Base-by-base conservation (phyloP, 495 filamentous ascomycete genomes). In the Hypoxylon cercidicola region DNA sequence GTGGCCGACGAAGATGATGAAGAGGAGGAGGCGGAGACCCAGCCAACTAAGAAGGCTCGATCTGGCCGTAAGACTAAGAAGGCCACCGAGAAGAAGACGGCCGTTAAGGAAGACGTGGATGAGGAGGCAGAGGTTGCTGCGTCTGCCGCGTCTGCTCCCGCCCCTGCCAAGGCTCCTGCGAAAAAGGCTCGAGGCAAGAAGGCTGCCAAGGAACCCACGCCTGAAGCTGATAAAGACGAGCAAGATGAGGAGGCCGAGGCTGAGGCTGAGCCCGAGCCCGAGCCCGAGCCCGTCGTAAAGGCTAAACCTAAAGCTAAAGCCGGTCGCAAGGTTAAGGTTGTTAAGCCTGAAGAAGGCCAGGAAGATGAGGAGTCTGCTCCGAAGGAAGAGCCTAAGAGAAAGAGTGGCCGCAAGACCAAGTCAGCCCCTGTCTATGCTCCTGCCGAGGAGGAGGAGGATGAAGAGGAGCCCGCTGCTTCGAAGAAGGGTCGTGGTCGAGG, bases 91-190 rank as follows among this genome's bases (percentile, higher is more conserved):
- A n/a, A n/a, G n/a, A 69, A 60, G 28, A 69, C 62, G 52, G 54
- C 19, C 11, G 49, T 16, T 1, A 43, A 64, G 2, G 70, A 69
- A 13, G 67, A 66, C 4, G 55, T 55, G 15, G 30, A 52, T 1
- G 69, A 75, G 30, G 55, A 67, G 23, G 71, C 70, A 53, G 63
- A 74, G 79, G 82, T 69, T 75, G 81, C 56, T 4, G 4, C 30
- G 9, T 11, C 30, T 32, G 5, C 25, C 3, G 25, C 25, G 3
- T 7, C 25, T 28, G 25, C 25, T 7, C 25, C n/a, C n/a, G n/a
- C n/a, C n/a, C 44, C 60, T 32, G 16, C 40, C 20, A 64, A 64
- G 25, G 68, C 58, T 13, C 37, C 66, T 20, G 60, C 60, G 55
- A 73, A 64, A 75, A 79, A 67, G 64, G 59, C 53, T 63, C 75